A percentile compares a stretch with the other conserved stretches of the same genome.
phyloP scores from a whole-genome alignment of 495 filamentous ascomycete genomes.

The Cercophora scortea region DNA sequence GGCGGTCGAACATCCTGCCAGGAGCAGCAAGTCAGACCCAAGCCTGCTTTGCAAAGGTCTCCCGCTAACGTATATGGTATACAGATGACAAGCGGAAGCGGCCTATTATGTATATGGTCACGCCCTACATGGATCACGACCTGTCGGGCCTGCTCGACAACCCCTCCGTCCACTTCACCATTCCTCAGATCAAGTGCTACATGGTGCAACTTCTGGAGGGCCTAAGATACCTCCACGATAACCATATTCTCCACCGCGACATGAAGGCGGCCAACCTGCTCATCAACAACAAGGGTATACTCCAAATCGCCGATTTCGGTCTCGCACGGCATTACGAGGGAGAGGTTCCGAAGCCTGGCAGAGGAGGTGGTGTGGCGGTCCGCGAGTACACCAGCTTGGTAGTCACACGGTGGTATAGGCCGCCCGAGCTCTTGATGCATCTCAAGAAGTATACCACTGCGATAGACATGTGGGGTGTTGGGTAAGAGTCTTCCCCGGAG shows the following conservation, averaged over 20 bases:
- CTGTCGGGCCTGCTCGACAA: slow-evolving; percentile 94
- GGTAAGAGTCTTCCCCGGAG: slow-evolving; percentile 44
- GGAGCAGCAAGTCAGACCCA: slow-evolving; percentile 44
- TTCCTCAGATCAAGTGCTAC: slow-evolving; percentile 96
- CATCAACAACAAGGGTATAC: slow-evolving; percentile 87
- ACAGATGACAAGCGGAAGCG: slow-evolving; percentile 69
- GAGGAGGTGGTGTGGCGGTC: slow-evolving; percentile 74
- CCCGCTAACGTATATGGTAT: not conserved
- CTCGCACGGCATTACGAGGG: slow-evolving; percentile 92
- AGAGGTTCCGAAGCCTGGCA: slow-evolving; percentile 64
- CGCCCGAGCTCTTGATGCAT: slow-evolving; percentile 84
- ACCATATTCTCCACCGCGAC: slow-evolving; percentile 85
- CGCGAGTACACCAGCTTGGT: slow-evolving; percentile 92
- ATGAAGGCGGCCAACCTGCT: slow-evolving; percentile 99
- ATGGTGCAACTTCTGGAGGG: slow-evolving; percentile 90
- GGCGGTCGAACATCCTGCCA: slow-evolving; percentile 73
- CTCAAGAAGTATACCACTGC: slow-evolving; percentile 86
- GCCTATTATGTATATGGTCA: slow-evolving; percentile 96
- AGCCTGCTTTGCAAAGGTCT: not conserved
- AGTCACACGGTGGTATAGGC: slow-evolving; percentile 95
- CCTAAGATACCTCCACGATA: slow-evolving; percentile 81
- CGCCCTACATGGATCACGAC: slow-evolving; percentile 98
- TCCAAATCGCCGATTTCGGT: slow-evolving; percentile 97
- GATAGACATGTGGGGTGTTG: slow-evolving; percentile 97
- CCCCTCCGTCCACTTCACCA: slow-evolving; percentile 73